phyloP scores from a whole-genome alignment of 1,139 yeast species.

The Wickerhamomyces sp. region DNA sequence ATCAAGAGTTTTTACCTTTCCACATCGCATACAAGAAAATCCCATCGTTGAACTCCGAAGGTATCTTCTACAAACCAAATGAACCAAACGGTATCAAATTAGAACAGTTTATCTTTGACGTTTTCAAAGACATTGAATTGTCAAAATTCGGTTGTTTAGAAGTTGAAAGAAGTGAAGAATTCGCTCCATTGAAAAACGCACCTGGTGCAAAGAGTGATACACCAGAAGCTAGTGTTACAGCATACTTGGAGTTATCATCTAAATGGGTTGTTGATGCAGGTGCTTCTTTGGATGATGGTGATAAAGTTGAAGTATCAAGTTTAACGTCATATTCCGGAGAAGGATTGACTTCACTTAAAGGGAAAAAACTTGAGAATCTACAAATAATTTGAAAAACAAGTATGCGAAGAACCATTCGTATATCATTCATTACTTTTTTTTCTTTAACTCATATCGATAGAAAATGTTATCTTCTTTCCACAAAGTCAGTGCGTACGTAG shows the following conservation, averaged over 20 bases:
- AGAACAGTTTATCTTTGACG: constrained; percentile 97
- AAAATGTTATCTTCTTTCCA: too few species aligned
- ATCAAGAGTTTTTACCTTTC: constrained; percentile 70
- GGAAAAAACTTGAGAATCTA: constrained; percentile 37
- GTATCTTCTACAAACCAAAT: constrained; percentile 52
- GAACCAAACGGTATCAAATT: constrained; percentile 87
- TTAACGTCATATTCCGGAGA: constrained; percentile 81
- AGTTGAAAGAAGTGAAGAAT: constrained; percentile 79
- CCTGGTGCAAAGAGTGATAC: constrained; percentile 78
- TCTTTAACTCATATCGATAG: too few species aligned
- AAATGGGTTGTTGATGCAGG: constrained; percentile 72
- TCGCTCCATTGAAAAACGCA: constrained; percentile 91
- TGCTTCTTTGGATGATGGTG: constrained; percentile 43
- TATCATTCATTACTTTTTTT: too few species aligned
- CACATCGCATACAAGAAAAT: constrained; percentile 94
- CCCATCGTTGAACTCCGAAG: constrained; percentile 49
- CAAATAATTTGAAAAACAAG: constrained; percentile 14
- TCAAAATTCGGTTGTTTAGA: constrained; percentile 87
- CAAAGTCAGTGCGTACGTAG: too few species aligned
- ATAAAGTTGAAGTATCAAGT: constrained; percentile 74
- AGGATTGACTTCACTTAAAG: constrained; percentile 59
- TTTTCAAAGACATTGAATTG: constrained; percentile 74
- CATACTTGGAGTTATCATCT: constrained; percentile 66
- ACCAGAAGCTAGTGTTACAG: constrained; percentile 73
- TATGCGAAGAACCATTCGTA: too few species aligned